Conservation (phyloP, 2,329 filamentous ascomycete genomes). For the Arthrinium puccinioides region DNA sequence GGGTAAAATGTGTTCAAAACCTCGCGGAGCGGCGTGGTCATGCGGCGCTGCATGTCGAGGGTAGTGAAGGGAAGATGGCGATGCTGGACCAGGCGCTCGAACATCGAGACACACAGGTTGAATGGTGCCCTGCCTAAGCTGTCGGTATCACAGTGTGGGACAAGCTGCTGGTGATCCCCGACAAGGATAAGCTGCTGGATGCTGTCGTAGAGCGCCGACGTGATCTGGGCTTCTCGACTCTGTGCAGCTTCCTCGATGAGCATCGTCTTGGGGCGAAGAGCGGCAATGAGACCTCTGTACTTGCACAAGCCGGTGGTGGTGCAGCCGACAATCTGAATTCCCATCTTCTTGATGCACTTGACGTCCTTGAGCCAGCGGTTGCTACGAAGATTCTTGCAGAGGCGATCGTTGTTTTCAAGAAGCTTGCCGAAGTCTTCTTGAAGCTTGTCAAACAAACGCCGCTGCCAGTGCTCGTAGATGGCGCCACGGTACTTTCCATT, state of each 20-base stretch:
- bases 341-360: constrained; percentile 25
- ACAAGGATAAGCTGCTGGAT: constrained; percentile 51
- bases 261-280: constrained; percentile 58
- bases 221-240: constrained; percentile 56
- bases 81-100: constrained; percentile 63
- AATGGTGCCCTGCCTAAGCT: constrained; percentile 54
- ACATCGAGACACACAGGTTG: constrained; percentile 67
- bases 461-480: constrained; percentile 60
- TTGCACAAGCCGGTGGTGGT: constrained; percentile 80
- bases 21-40: constrained; percentile 37
- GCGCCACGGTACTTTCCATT: constrained; percentile 46
- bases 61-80: constrained; percentile 57
- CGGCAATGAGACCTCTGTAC: constrained; percentile 63
- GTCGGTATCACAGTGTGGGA: constrained; percentile 57
- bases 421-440: constrained; percentile 38
- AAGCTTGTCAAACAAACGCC: constrained; percentile 41
- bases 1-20: constrained; percentile 43
- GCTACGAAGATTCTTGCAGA: constrained; percentile 45
- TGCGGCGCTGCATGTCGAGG: constrained; percentile 60
- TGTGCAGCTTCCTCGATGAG: constrained; percentile 79
- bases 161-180: constrained; percentile 75
- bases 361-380: constrained; percentile 53
- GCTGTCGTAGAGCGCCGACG: constrained; percentile 41
- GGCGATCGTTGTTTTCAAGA: constrained; percentile 40
- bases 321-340: constrained; percentile 49